Evolutionary conservation across 257 asterid genomes (phyloP).

Genomic region (Solanum ossicruentum): DNA sequence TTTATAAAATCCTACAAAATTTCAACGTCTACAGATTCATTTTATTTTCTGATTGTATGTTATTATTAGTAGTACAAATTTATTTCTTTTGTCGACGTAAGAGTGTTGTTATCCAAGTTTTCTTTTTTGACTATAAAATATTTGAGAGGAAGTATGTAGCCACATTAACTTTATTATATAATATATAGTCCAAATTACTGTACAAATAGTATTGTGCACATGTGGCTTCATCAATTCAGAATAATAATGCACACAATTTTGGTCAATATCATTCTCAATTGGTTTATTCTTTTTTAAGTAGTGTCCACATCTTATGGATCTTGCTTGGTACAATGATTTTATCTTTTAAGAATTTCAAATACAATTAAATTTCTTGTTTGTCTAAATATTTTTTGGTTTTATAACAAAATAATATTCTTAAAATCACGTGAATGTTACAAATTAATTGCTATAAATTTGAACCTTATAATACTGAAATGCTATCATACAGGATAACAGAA

Average conservation of each 20-base stretch:
- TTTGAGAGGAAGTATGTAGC: background rate
- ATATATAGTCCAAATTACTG: background rate
- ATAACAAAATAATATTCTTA: no score
- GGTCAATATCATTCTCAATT: background rate
- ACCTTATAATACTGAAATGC: background rate
- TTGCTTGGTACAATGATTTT: background rate
- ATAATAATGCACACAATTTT: background rate
- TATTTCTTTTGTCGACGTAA: background rate
- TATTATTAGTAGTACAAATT: background rate
- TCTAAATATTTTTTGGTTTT: background rate
- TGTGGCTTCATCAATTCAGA: background rate
- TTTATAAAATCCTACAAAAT: no score
- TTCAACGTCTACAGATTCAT: rapidly evolving
- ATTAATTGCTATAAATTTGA: background rate
- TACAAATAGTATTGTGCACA: background rate
- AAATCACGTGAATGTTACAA: background rate
- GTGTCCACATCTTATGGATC: background rate
- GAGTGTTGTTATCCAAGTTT: background rate
- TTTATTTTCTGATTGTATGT: background rate
- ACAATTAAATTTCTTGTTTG: background rate
- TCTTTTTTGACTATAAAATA: background rate
- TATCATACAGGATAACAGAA: background rate
- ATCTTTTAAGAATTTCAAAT: background rate
- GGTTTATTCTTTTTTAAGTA: background rate
- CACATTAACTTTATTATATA: background rate